A percentile compares a stretch with the other conserved stretches of the same genome.
Conservation (phyloP, 805 yeast genomes). For the Candida namnaoensis region DNA sequence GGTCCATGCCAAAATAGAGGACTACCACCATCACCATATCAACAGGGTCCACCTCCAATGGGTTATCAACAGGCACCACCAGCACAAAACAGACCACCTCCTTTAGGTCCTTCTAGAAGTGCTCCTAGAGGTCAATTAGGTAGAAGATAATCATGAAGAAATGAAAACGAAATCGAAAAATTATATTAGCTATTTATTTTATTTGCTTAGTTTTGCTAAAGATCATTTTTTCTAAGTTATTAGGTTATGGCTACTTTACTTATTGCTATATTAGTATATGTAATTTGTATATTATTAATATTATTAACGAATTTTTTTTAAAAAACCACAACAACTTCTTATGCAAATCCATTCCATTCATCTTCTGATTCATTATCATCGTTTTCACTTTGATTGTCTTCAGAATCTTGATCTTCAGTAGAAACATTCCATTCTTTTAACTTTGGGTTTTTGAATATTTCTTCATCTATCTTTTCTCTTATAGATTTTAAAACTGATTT, state of each 20-base stretch:
- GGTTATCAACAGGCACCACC: slow-evolving; percentile 1
- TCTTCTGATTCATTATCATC: slow-evolving; percentile 12
- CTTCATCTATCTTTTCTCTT: slow-evolving; percentile 55
- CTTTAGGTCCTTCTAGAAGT: neutral
- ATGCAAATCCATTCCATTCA: slow-evolving; percentile 34
- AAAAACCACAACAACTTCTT: neutral
- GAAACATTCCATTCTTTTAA: slow-evolving; percentile 56
- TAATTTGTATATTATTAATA: too few relatives aligned
- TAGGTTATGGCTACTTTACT: too few relatives aligned
- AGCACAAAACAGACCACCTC: neutral
- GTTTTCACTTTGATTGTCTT: slow-evolving; percentile 10
- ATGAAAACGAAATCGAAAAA: too few relatives aligned
- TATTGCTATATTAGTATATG: too few relatives aligned
- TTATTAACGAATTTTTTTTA: too few relatives aligned
- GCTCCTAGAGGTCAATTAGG: too few relatives aligned
- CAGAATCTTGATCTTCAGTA: slow-evolving; percentile 6
- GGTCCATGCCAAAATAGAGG: neutral
- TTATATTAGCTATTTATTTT: too few relatives aligned
- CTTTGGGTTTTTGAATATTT: slow-evolving; percentile 57
- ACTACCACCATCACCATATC: neutral
- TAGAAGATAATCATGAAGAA: too few relatives aligned
- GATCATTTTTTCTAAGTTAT: too few relatives aligned
- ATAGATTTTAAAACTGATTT: slow-evolving; percentile 51
- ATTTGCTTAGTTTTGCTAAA: too few relatives aligned
- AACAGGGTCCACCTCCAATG: neutral